A percentile compares a stretch with the other conserved stretches of the same genome.
Conservation (phyloP, 306 rosid species). For the Acacia acuminata region DNA sequence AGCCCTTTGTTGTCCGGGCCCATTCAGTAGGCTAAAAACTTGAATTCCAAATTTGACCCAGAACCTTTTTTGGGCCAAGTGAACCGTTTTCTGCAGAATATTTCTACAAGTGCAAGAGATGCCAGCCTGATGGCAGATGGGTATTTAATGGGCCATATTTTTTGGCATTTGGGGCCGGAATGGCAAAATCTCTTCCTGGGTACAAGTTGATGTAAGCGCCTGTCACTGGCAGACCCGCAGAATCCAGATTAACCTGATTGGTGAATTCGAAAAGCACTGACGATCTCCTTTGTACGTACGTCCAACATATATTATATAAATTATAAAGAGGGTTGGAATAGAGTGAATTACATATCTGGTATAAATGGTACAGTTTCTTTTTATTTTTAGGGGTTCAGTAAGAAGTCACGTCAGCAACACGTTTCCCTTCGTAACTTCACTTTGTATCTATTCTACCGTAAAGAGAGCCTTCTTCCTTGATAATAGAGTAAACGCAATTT, state of each 20-base stretch:
- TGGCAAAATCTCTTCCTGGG: not conserved
- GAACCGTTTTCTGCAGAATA: not conserved
- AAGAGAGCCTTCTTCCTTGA: no score
- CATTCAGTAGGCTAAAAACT: not conserved
- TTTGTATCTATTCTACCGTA: no score
- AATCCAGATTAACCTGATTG: conserved; percentile 29
- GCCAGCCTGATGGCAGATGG: not conserved
- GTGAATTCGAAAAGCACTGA: not conserved
- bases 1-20: not conserved
- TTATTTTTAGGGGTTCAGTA: conserved; percentile 23
- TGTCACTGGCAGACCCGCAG: not conserved
- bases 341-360: conserved; percentile 32
- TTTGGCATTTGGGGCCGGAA: not conserved
- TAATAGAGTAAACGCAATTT: conserved; percentile 25
- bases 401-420: conserved; percentile 44
- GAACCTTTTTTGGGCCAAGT: not conserved
- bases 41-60: not conserved
- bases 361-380: conserved; percentile 2
- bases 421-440: not conserved
- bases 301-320: not conserved
- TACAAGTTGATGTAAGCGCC: not conserved
- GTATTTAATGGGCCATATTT: not conserved
- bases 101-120: not conserved
- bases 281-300: conserved; percentile 17
- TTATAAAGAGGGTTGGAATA: not conserved